Evolutionary conservation across 345 rosid genomes (phyloP), one percentile per base, ranked within the genome.

Genomic region (Lepidium sativum): DNA sequence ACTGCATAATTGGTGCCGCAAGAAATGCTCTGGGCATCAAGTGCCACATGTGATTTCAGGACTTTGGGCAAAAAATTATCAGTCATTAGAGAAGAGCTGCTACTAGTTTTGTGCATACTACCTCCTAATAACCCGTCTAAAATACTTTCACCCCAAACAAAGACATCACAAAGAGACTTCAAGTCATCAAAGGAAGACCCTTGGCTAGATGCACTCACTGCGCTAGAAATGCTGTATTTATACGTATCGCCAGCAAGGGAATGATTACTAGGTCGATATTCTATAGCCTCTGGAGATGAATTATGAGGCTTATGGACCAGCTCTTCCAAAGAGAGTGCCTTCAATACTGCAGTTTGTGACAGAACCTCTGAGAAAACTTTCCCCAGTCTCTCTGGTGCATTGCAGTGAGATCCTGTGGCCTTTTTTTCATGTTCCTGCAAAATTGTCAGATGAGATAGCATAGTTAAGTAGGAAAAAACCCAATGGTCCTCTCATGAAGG

Each of bases 351-450:
- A 50, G 81, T 74, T 70, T 72, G 82, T 54, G 84, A 70, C 66
- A 79, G 61, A 43, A 81, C 78, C 65, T 87, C 89, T 49, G 91
- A 80, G 74, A 80, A 76, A 49, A 77, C 82, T 79, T 79, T 86
- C 59, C 78, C 87, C 29, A 80, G 53, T 69, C 78, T 77, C 41
- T 69, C 75, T 17, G 73, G 71, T 62, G 81, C 68, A 45, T 63
- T 67, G 53, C 61, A 54, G 21, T 41, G 54, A 54, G 82, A 54
- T 53, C 60, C 57, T 48, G 73, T 54, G 49, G 63, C 54, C 37
- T 59, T 66, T 48, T 68, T 72, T 9, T 49, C 45, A 34, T 65
- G 78, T 71, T 83, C 87, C 87, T 80, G 65, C 27, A 42, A 64
- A 31, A 53, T n/a, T 27, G 13, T 52, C 63, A 60, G 31, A 56